Evolutionary conservation across 352 stramenopile genomes (phyloP).

Genomic region (Pythium coloratum): DNA sequence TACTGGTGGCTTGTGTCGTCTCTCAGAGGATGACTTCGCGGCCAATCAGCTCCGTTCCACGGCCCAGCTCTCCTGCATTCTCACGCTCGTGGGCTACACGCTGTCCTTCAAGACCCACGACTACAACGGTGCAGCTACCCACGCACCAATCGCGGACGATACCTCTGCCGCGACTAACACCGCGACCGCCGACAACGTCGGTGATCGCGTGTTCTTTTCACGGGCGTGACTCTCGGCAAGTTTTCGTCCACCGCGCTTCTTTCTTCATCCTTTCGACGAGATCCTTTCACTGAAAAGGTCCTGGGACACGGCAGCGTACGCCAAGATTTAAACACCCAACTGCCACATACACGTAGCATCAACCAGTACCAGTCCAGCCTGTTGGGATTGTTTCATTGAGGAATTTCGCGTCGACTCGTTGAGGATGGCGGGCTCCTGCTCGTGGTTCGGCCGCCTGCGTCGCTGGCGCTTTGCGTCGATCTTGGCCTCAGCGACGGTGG

Average conservation of each 20-base stretch:
- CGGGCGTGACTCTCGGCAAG: not conserved
- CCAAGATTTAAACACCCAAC: not conserved
- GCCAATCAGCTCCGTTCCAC: constrained; percentile 43
- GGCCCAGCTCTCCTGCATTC: constrained; percentile 45
- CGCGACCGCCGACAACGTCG: not conserved
- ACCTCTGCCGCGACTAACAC: not conserved
- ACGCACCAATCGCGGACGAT: not conserved
- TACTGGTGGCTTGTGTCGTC: no score
- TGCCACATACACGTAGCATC: not conserved
- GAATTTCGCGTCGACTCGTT: not conserved
- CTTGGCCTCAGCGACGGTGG: constrained; percentile 33
- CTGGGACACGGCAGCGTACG: not conserved
- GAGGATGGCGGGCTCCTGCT: not conserved
- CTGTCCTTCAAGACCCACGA: constrained; percentile 46
- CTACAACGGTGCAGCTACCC: constrained; percentile 8
- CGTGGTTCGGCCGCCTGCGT: constrained; percentile 4
- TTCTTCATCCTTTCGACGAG: not conserved
- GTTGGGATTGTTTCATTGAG: not conserved
- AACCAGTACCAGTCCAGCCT: not conserved
- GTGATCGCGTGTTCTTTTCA: not conserved
- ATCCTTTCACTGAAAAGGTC: not conserved
- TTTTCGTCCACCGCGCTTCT: not conserved
- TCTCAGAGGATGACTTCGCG: constrained; percentile 1
- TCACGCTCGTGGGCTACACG: constrained; percentile 60
- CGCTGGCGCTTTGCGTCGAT: constrained; percentile 33